Percentiles rank a stretch among this genome's conserved stretches.
These are phyloP conservation scores for Mucor circinelloides DNA, from an alignment of 371 early-diverging fungal species.

Conservation along the genomic window DNA sequence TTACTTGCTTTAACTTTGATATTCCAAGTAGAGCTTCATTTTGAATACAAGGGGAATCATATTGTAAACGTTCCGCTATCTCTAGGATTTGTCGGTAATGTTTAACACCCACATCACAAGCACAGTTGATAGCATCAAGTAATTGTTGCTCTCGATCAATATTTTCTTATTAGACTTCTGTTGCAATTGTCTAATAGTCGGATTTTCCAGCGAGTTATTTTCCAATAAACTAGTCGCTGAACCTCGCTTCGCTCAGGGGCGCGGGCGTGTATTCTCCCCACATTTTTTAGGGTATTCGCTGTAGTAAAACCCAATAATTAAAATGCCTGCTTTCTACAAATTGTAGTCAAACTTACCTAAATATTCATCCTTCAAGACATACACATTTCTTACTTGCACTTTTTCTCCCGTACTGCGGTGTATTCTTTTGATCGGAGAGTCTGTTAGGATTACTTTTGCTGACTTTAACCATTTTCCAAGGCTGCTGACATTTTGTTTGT, in stretches of 20 bases:
- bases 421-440: background rate
- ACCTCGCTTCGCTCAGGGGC: no score
- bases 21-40: conserved; percentile 17
- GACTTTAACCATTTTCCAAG: no score
- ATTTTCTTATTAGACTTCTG: conserved; percentile 14
- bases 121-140: conserved; percentile 13
- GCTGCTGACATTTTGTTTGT: no score
- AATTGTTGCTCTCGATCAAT: conserved; percentile 17
- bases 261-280: no score
- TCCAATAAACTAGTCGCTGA: conserved; percentile 16
- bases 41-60: conserved; percentile 13
- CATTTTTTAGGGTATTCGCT: no score
- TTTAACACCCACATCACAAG: conserved; percentile 18
- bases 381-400: no score
- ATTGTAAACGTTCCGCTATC: conserved; percentile 16
- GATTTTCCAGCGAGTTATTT: conserved; percentile 8
- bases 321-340: no score
- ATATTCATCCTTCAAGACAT: no score
- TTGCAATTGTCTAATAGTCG: conserved; percentile 16
- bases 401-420: no score
- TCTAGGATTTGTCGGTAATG: conserved; percentile 13
- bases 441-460: no score
- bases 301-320: no score
- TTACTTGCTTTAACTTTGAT: conserved; percentile 13
- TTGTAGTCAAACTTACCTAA: no score